Evolutionary conservation across 2,329 filamentous ascomycete species (phyloP).

Genomic region (Phaeosphaeriaceae sp.): DNA sequence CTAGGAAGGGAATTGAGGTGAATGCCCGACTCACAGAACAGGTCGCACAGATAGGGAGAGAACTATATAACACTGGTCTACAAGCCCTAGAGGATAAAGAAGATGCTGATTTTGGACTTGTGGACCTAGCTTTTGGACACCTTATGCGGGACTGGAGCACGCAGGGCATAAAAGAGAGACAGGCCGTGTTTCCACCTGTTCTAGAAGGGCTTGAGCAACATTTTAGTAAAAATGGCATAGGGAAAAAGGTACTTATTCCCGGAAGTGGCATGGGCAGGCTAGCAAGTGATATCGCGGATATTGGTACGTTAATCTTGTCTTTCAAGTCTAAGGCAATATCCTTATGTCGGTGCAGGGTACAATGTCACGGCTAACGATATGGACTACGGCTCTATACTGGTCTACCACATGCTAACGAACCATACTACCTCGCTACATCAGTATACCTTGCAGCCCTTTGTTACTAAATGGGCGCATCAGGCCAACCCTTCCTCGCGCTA

Average conservation of each 20-base stretch:
- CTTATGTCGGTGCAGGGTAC: conserved; percentile 7
- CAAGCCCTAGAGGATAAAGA: conserved; percentile 6
- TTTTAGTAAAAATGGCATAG: conserved; percentile 2
- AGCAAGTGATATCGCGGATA: conserved; percentile 13
- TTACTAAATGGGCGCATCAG: conserved; percentile 11
- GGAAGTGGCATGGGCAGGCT: conserved; percentile 14
- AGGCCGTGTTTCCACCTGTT: conserved; percentile 12
- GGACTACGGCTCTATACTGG: conserved; percentile 11
- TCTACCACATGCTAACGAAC: conserved; percentile 11
- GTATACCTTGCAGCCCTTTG: conserved; percentile 6
- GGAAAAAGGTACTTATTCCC: conserved; percentile 11
- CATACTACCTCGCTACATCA: conserved; percentile 10
- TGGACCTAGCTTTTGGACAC: conserved; percentile 9
- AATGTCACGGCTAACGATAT: conserved; percentile 9
- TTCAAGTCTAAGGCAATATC: not conserved
- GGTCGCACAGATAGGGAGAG: conserved; percentile 6
- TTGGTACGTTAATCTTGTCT: conserved; percentile 2
- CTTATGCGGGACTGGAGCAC: conserved; percentile 12
- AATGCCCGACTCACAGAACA: conserved; percentile 6
- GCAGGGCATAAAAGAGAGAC: conserved; percentile 9
- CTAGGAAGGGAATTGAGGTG: conserved; percentile 10
- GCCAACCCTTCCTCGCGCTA: conserved; percentile 8
- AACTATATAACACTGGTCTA: conserved; percentile 3
- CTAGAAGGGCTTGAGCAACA: conserved; percentile 9
- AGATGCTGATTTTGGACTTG: conserved; percentile 8